phyloP scores from a whole-genome alignment of 2,329 filamentous ascomycete species.

The Sporothrix variecibatus region DNA sequence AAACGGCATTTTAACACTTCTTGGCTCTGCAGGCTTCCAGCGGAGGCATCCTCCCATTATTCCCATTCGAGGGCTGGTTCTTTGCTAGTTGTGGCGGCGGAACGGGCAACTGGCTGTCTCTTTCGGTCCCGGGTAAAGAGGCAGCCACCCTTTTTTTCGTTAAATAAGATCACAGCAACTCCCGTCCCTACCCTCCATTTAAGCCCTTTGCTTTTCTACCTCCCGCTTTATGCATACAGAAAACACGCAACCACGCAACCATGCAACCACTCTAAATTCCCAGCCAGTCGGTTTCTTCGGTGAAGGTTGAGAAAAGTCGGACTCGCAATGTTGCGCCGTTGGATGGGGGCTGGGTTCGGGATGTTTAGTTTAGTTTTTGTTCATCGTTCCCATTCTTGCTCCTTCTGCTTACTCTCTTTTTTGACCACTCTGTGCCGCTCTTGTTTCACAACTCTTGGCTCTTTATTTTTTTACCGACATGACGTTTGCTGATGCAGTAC shows the following conservation, averaged over 20 bases:
- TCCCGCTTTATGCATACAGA: conserved; percentile 11
- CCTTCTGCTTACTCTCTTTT: neutral
- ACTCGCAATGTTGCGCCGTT: too few relatives aligned
- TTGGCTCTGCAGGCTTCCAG: neutral
- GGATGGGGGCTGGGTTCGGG: conserved; percentile 23
- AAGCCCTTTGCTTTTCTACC: neutral
- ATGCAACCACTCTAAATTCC: neutral
- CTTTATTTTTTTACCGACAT: too few relatives aligned
- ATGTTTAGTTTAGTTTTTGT: neutral
- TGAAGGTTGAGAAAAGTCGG: neutral
- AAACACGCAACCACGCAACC: neutral
- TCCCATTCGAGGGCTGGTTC: neutral
- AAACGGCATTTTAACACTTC: neutral
- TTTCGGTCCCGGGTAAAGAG: conserved; percentile 23
- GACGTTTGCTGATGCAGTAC: conserved; percentile 4
- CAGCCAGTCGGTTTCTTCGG: conserved; percentile 16
- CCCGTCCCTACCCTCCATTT: neutral
- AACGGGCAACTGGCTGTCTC: neutral
- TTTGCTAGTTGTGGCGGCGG: neutral
- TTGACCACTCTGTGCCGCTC: neutral
- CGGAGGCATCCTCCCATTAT: neutral
- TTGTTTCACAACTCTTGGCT: neutral
- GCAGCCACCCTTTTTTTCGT: neutral
- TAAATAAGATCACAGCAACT: neutral
- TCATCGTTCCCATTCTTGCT: neutral